Percentiles rank a stretch among this genome's conserved stretches.
Evolutionary conservation across 2,329 filamentous ascomycete genomes (phyloP).

Genomic region (Aspergillus aculeatinus): DNA sequence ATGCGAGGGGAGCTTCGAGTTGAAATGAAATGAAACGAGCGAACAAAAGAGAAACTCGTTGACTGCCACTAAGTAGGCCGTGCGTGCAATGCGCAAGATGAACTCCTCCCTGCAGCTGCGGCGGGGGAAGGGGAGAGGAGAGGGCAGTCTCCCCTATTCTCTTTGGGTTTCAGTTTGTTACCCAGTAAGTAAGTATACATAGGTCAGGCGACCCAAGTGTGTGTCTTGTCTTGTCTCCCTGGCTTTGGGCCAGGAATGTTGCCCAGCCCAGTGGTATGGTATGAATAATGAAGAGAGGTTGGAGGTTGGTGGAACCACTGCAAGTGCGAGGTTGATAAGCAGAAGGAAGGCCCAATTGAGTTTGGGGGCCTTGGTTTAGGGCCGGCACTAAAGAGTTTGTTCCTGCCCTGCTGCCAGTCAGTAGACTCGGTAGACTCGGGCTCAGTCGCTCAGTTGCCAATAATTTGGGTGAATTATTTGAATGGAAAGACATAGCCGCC

Average conservation of each 20-base stretch:
- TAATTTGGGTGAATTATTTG: too few species aligned
- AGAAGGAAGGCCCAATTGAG: background rate
- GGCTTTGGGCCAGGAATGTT: background rate
- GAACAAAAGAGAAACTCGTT: too few species aligned
- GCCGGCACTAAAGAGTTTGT: background rate
- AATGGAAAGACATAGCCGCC: too few species aligned
- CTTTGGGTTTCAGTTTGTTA: too few species aligned
- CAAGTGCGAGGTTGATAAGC: background rate
- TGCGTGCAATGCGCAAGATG: background rate
- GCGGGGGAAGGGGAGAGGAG: background rate
- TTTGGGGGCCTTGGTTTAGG: background rate
- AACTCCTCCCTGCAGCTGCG: background rate
- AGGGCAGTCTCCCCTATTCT: background rate
- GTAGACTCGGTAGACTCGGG: too few species aligned
- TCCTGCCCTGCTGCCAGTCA: too few species aligned
- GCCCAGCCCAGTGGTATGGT: background rate
- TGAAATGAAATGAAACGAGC: background rate
- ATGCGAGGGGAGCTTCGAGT: background rate
- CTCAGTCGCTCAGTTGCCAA: too few species aligned
- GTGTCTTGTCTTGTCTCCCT: background rate
- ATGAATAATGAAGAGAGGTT: background rate
- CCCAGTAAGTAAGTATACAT: too few species aligned
- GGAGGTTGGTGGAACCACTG: background rate
- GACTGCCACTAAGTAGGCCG: too few species aligned
- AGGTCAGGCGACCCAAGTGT: background rate